Evolutionary conservation across 73 alveolate species (phyloP), one percentile per base, ranked within the genome.

Genomic region (Stentor coeruleus): DNA sequence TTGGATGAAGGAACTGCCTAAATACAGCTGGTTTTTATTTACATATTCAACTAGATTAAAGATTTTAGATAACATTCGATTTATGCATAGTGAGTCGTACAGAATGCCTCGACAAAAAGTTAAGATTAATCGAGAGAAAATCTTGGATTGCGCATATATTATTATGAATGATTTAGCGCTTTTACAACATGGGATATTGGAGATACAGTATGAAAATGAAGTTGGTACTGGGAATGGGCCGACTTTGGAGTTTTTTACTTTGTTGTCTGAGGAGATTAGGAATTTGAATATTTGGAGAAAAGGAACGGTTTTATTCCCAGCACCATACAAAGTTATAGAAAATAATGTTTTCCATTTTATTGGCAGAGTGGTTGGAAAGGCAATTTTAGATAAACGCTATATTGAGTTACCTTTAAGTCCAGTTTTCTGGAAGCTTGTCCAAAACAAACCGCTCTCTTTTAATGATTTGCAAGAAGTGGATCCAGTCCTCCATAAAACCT

Each of bases 301-400:
- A 84, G 85, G 87, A 84, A 38, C 86, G 91, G 82, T 82, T 20
- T 88, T 95, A 38, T 95, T 84, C 88, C 99, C 99, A 20, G 81
- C 93, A 31, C 89, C 96, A n/a, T 86, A 85, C 80, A 36, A 75
- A 11, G n/a, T 14, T 28, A 14, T 40, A 1, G 49, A 66, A 31
- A 66, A 33, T 2, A 28, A 14, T 20, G 79, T 28, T 14, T 2
- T 0, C 39, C 33, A 26, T 66, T 75, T 95, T 74, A 66, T 89
- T 57, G 99, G 99, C 1, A 87, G 85, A 81, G 81, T 95, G 40
- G 85, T 96, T n/a, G 99, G 98, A 38, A 96, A 96, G 84, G 88
- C 92, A 49, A 86, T 96, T 79, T 89, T 87, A 81, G 99, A 96
- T 93, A 98, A 95, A 42, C 91, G 98, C 74, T 76, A 94, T 59